Evolutionary conservation across 2,329 filamentous ascomycete species (phyloP).

Genomic region (Exophiala phaeomuriformis): DNA sequence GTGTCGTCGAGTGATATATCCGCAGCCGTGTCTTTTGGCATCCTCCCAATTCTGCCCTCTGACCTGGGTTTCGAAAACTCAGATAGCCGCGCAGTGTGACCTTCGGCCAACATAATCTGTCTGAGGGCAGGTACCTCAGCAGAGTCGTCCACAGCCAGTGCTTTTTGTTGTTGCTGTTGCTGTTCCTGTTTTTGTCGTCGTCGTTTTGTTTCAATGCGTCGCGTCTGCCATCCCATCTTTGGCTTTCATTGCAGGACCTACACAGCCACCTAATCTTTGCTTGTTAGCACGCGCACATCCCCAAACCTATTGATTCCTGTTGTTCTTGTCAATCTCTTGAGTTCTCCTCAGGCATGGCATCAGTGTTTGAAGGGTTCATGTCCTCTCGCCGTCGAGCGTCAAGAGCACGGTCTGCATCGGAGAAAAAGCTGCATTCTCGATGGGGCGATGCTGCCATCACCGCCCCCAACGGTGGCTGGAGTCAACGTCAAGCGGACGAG

Average conservation of each 20-base stretch:
- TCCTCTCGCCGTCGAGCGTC: slow-evolving; percentile 13
- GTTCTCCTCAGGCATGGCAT: slow-evolving; percentile 7
- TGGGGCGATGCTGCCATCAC: slow-evolving; percentile 38
- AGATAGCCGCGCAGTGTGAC: not conserved
- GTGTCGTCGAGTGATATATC: too few species aligned
- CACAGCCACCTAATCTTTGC: too few species aligned
- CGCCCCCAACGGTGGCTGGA: slow-evolving; percentile 38
- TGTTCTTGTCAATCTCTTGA: not conserved
- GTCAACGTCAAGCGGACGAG: slow-evolving; percentile 20
- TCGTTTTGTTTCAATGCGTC: not conserved
- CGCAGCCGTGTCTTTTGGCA: not conserved
- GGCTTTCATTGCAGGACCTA: not conserved
- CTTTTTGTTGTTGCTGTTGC: not conserved
- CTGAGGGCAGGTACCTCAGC: not conserved
- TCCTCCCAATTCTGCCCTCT: not conserved
- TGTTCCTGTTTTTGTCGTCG: not conserved
- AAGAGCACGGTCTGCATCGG: slow-evolving; percentile 18
- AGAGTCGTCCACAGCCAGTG: not conserved
- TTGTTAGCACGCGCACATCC: too few species aligned
- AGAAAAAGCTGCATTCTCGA: slow-evolving; percentile 31
- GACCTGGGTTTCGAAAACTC: not conserved
- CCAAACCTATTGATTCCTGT: not conserved
- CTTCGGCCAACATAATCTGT: not conserved
- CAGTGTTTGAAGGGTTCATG: slow-evolving; percentile 16
- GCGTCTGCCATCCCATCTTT: not conserved